Conservation (phyloP, 164 flowering plant genomes). For the Vitis rotundifolia region DNA sequence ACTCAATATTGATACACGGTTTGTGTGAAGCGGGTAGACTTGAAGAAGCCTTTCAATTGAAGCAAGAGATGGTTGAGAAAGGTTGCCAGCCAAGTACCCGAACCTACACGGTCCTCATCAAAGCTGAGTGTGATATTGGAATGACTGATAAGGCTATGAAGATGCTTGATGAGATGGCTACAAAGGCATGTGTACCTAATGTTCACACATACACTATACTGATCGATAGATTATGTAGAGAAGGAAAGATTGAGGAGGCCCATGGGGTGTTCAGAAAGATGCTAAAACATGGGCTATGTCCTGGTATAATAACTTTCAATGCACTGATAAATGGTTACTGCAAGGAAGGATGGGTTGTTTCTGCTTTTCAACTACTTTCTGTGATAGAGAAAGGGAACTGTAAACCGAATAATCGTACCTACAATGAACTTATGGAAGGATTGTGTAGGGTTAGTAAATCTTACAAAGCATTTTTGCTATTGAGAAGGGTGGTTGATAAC, state of each 20-base stretch:
- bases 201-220: constrained; percentile 34
- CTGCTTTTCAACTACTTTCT: constrained; percentile 32
- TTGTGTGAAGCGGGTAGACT: constrained; percentile 27
- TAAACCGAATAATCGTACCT: constrained; percentile 31
- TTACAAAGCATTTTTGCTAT: constrained; percentile 22
- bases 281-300: constrained; percentile 30
- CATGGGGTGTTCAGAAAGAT: constrained; percentile 28
- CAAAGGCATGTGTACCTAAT: constrained; percentile 26
- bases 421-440: constrained; percentile 38
- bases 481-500: constrained; percentile 17
- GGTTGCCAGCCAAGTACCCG: constrained; percentile 26
- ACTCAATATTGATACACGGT: constrained; percentile 28
- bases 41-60: constrained; percentile 27
- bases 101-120: constrained; percentile 37
- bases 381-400: constrained; percentile 27
- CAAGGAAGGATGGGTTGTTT: constrained; percentile 14
- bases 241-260: constrained; percentile 31
- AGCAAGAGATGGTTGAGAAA: constrained; percentile 30
- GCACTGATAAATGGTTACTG: constrained; percentile 37
- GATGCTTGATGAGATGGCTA: constrained; percentile 31
- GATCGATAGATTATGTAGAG: constrained; percentile 29
- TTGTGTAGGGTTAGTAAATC: constrained; percentile 26
- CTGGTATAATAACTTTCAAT: constrained; percentile 28
- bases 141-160: constrained; percentile 22
- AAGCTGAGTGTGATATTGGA: constrained; percentile 25